phyloP scores from a whole-genome alignment of 257 asterid species.

The Henckelia pumila region DNA sequence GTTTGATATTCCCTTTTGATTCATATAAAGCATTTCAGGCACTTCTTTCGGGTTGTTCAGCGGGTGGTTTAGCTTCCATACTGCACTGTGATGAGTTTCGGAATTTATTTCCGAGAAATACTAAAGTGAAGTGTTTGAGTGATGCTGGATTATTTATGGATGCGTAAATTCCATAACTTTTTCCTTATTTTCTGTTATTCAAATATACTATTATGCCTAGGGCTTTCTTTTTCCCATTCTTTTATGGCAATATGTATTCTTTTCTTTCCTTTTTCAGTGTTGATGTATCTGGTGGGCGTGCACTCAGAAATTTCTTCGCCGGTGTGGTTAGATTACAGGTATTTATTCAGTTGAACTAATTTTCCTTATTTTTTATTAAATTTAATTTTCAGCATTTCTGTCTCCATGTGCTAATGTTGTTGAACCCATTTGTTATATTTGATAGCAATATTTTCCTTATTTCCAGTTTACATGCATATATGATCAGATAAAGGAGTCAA shows the following conservation, averaged over 20 bases:
- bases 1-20: background rate
- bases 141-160: slow-evolving; percentile 88
- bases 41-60: slow-evolving; percentile 70
- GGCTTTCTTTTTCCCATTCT: background rate
- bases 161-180: slow-evolving; percentile 45
- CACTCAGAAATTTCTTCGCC: slow-evolving; percentile 49
- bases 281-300: slow-evolving; percentile 70
- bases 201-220: background rate
- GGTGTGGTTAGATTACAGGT: slow-evolving; percentile 87
- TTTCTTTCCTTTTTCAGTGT: slow-evolving; percentile 37
- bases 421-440: too few species aligned
- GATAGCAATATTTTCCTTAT: background rate
- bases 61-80: slow-evolving; percentile 63
- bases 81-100: slow-evolving; percentile 66
- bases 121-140: slow-evolving; percentile 82
- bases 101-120: slow-evolving; percentile 40
- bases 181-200: background rate
- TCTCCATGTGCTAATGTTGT: background rate
- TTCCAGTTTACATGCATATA: background rate
- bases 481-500: too few species aligned
- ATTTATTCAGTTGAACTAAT: slow-evolving; percentile 7
- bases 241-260: slow-evolving; percentile 10
- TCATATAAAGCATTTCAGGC: slow-evolving; percentile 34
- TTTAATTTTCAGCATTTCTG: background rate
- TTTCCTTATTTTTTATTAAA: background rate